Evolutionary conservation across 2,329 filamentous ascomycete species (phyloP).

Genomic region (Thelonectria discophora): DNA sequence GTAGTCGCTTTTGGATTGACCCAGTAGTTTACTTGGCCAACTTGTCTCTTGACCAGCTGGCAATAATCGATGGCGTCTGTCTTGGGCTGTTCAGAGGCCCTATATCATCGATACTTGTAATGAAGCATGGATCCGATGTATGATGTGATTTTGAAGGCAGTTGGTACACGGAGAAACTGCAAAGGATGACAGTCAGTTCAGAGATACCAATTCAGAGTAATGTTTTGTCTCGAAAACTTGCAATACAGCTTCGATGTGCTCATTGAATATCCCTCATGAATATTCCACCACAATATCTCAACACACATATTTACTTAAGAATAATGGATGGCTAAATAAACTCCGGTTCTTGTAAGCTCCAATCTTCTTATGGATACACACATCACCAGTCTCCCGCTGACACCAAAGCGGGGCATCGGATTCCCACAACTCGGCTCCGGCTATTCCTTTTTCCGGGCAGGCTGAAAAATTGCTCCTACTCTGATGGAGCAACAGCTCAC

Average conservation of each 20-base stretch:
- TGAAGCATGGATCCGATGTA: constrained; percentile 16
- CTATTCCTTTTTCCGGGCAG: constrained; percentile 23
- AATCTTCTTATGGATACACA: not conserved
- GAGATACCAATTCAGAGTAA: constrained; percentile 4
- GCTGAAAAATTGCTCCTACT: constrained; percentile 37
- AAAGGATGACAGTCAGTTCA: constrained; percentile 2
- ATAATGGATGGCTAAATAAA: too few relatives aligned
- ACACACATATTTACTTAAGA: not conserved
- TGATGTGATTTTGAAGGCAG: constrained; percentile 9
- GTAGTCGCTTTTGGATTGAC: not conserved
- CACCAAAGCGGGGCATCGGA: not conserved
- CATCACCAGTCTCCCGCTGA: too few relatives aligned
- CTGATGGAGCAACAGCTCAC: constrained; percentile 15
- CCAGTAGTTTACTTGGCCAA: not conserved
- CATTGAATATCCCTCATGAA: not conserved
- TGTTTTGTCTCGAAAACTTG: not conserved
- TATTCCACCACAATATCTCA: not conserved
- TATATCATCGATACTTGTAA: constrained; percentile 12
- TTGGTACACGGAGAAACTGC: constrained; percentile 2
- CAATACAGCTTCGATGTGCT: not conserved
- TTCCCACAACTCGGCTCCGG: constrained; percentile 4
- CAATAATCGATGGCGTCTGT: not conserved
- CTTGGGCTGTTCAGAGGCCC: not conserved
- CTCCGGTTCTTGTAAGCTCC: too few relatives aligned
- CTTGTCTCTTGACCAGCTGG: not conserved